Conservation (phyloP, 2,329 filamentous ascomycete species). For the Exophiala xenobiotica region DNA sequence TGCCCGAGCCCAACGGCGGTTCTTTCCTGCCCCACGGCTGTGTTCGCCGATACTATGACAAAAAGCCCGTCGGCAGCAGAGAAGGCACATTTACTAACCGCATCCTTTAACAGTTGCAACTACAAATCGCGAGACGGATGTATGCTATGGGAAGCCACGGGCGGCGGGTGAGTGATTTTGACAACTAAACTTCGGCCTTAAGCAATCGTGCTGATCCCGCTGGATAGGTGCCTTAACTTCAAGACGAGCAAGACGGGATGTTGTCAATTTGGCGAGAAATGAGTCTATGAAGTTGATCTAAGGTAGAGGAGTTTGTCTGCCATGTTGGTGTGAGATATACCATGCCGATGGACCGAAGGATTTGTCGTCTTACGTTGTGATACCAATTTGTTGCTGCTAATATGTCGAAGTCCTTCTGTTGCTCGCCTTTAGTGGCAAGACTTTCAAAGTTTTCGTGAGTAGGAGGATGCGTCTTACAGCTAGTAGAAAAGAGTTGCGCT, state of each 20-base stretch:
- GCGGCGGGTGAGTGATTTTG: conserved; percentile 18
- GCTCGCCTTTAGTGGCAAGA: no score
- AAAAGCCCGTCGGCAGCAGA: background rate
- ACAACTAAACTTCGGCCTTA: background rate
- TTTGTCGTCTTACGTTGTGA: no score
- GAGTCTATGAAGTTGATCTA: background rate
- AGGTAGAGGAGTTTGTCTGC: no score
- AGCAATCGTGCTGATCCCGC: background rate
- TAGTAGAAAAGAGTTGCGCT: no score
- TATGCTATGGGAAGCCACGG: conserved; percentile 18
- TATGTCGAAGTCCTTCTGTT: no score
- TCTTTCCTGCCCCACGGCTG: no score
- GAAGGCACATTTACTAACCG: background rate
- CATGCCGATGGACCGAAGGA: no score
- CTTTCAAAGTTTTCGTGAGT: no score
- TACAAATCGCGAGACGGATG: conserved; percentile 25
- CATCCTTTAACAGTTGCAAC: conserved; percentile 11
- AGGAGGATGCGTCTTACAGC: no score
- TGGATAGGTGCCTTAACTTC: conserved; percentile 15
- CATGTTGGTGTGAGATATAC: no score
- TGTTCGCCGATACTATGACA: no score
- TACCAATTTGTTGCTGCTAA: no score
- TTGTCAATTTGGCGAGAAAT: conserved; percentile 10
- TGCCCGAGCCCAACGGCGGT: background rate
- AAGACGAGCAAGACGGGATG: conserved; percentile 17